A percentile compares a stretch with the other conserved stretches of the same genome.
Conservation (phyloP, 1,284 basidiomycete genomes). For the Moesziomyces globuligerus region DNA sequence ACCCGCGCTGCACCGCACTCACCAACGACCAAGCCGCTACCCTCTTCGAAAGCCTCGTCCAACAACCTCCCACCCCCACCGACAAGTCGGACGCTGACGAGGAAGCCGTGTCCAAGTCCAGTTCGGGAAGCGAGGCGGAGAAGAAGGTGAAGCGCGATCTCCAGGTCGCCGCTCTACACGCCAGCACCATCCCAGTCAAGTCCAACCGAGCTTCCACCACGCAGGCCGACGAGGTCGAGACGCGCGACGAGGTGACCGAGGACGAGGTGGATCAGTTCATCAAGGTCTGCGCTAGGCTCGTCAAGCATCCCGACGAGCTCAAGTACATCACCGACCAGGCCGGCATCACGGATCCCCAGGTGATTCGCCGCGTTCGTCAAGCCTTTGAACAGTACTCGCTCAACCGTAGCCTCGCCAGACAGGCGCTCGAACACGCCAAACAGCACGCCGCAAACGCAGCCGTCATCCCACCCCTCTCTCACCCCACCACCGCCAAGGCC, state of each 20-base stretch:
- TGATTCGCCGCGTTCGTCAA: background rate
- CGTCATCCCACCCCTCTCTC: too few relatives aligned
- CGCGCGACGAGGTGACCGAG: background rate
- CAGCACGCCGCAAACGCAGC: too few relatives aligned
- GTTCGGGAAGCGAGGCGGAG: too few relatives aligned
- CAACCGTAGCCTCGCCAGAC: background rate
- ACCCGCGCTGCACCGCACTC: too few relatives aligned
- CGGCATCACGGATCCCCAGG: background rate
- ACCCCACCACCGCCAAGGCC: background rate
- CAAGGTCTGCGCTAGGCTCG: conserved; percentile 2
- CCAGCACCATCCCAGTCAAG: too few relatives aligned
- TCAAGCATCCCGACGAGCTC: background rate
- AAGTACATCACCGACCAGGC: conserved; percentile 4
- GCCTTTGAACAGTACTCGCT: background rate
- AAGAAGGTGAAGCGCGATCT: conserved; percentile 2
- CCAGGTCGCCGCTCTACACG: background rate
- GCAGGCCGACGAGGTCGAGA: too few relatives aligned
- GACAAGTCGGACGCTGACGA: too few relatives aligned
- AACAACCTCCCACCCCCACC: too few relatives aligned
- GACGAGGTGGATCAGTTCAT: conserved; percentile 10
- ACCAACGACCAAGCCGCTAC: too few relatives aligned
- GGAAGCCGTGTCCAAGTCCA: too few relatives aligned
- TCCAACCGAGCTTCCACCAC: too few relatives aligned
- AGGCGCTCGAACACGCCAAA: background rate
- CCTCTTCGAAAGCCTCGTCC: too few relatives aligned